Base-by-base conservation (phyloP, 2,329 filamentous ascomycete species). In the Verticillium dahliae region DNA sequence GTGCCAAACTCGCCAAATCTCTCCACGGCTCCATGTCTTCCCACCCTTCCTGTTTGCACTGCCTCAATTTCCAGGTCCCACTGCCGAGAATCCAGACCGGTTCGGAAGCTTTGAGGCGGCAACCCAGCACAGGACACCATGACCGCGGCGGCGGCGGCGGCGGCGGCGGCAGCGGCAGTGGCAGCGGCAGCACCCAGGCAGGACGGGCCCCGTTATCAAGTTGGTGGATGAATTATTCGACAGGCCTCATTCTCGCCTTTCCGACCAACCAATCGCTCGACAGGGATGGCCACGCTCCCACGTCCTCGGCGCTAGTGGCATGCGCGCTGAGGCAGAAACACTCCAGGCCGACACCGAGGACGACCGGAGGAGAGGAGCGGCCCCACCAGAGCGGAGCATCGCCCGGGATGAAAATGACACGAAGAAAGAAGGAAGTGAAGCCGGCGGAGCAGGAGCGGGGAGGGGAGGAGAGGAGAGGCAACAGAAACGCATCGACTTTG, bases 61-160 rank as follows among this genome's bases (percentile, higher is more conserved):
- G 57, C 57, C 57, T 58, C 57, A 58, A 58, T 22, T 50, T 15
- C 27, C 18, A 34, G 38, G 55, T 22, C 38, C 57, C 57, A 58
- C 57, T 58, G 57, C 57, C 57, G 57, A 58, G 57, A 58, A 31
- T 41, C 57, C 57, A 58, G 57, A 50, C 57, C 57, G 33, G 50
- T 33, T 50, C 55, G 55, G 35, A 22, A 18, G 18, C 45, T 52
- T 50, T 52, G 45, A 18, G 45, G 45, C 45, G 45, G 18, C 45
- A 22, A 22, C 45, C 45, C 18, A 52, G 45, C 45, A 52, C 45
- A 52, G 27, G 27, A 52, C 45, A 52, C 22, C 45, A 18, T 18
- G 18, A 22, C 18, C 18, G 18, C 18, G 45, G 45, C 45, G 18
- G 18, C 45, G 45, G 45, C 45, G 45, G 45, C 45, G 45, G 45